phyloP scores from a whole-genome alignment of 352 stramenopile genomes.

The Globisporangium paddicum region DNA sequence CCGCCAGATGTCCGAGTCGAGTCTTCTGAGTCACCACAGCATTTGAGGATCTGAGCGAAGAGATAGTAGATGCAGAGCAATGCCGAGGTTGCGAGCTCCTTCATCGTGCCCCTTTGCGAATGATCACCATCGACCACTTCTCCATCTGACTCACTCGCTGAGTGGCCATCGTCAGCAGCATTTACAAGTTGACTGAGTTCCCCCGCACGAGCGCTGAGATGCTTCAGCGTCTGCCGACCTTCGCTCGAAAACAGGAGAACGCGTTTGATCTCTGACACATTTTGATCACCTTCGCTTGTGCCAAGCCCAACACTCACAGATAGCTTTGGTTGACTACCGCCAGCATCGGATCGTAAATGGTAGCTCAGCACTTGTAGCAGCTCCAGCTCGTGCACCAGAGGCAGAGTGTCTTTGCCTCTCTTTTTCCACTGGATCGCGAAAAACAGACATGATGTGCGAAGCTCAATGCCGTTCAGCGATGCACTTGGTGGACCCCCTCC shows the following conservation, averaged over 20 bases:
- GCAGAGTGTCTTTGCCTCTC: constrained; percentile 18
- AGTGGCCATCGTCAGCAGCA: not conserved
- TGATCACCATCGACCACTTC: no score
- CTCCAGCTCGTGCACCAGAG: constrained; percentile 39
- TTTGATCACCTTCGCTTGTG: not conserved
- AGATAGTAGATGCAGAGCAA: constrained; percentile 36
- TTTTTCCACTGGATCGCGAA: constrained; percentile 48
- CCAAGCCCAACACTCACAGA: not conserved
- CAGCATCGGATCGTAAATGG: constrained; percentile 23
- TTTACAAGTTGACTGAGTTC: constrained; percentile 25
- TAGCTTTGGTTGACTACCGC: not conserved
- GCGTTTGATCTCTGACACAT: constrained; percentile 1
- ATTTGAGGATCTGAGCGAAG: constrained; percentile 33
- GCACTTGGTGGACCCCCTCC: constrained; percentile 21
- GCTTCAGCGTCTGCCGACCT: constrained; percentile 47
- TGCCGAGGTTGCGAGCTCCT: constrained; percentile 14
- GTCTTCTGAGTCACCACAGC: constrained; percentile 13
- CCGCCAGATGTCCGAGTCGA: no score
- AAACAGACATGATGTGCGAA: constrained; percentile 40
- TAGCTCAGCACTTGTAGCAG: constrained; percentile 39
- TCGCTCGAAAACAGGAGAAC: constrained; percentile 31
- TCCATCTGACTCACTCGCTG: constrained; percentile 13
- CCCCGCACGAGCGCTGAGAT: constrained; percentile 30
- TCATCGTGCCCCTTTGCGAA: not conserved
- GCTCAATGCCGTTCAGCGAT: constrained; percentile 48